phyloP scores from a whole-genome alignment of 371 early-diverging fungal genomes.

The Mucor piriformis region DNA sequence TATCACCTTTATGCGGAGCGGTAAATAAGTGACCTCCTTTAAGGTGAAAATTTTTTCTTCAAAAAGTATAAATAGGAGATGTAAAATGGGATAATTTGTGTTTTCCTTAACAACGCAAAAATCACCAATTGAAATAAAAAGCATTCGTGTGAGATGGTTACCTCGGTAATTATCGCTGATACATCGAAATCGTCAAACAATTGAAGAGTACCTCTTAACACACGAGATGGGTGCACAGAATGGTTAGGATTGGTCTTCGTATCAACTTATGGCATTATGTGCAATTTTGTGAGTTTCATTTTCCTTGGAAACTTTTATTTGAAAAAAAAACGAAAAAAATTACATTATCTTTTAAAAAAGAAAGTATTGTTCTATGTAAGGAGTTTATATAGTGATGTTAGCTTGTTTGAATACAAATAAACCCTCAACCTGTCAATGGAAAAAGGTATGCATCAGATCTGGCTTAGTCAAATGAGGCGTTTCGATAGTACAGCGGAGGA shows the following conservation, averaged over 20 bases:
- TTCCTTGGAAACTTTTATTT: background rate
- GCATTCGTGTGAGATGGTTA: conserved; percentile 41
- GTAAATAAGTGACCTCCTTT: conserved; percentile 3
- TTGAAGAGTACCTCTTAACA: conserved; percentile 30
- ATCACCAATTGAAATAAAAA: conserved; percentile 35
- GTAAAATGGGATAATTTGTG: conserved; percentile 13
- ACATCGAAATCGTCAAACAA: conserved; percentile 44
- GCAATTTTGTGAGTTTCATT: conserved; percentile 36
- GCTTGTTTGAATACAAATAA: no score
- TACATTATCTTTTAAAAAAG: no score
- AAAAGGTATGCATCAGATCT: no score
- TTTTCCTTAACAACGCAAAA: conserved; percentile 32
- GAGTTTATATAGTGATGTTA: no score
- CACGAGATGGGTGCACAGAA: conserved; percentile 36
- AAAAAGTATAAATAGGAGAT: conserved; percentile 23
- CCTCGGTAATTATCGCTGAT: conserved; percentile 32
- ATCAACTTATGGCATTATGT: conserved; percentile 30
- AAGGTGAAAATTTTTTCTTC: background rate
- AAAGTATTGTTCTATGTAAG: no score
- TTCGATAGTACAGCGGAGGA: no score
- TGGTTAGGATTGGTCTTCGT: conserved; percentile 34
- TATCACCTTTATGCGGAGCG: no score
- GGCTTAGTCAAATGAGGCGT: no score
- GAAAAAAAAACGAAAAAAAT: background rate
- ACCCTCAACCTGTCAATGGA: no score